A percentile compares a stretch with the other conserved stretches of the same genome.
Conservation (phyloP, 257 asterid species). For the Solanum sparsipilum region DNA sequence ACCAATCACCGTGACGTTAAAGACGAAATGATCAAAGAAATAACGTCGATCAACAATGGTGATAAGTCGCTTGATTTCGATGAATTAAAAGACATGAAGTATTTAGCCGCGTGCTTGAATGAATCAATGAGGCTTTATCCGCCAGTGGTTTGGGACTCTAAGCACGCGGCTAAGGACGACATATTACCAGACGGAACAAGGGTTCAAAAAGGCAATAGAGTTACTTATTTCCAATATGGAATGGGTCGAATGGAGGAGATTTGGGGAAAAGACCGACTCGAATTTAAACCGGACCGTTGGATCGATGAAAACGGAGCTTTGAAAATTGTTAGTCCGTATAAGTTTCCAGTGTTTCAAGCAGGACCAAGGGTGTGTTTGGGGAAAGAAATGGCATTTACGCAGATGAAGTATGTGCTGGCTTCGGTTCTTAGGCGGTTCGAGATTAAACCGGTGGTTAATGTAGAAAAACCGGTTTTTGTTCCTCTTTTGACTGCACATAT, state of each 20-base stretch:
- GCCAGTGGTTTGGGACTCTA: constrained; percentile 75
- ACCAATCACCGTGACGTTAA: neutral
- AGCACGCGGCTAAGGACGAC: constrained; percentile 25
- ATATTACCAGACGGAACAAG: constrained; percentile 64
- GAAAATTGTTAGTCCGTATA: neutral
- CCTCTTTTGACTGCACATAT: constrained; percentile 48
- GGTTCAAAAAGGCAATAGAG: neutral
- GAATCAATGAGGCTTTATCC: constrained; percentile 85
- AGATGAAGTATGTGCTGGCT: constrained; percentile 7
- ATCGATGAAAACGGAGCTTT: neutral
- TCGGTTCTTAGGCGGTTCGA: constrained; percentile 37
- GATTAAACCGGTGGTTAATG: constrained; percentile 16
- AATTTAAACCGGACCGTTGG: constrained; percentile 17
- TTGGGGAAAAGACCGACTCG: constrained; percentile 14
- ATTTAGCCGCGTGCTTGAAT: constrained; percentile 44
- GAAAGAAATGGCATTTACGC: constrained; percentile 10
- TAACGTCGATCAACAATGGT: neutral
- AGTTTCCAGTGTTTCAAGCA: constrained; percentile 8
- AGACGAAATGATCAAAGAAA: neutral
- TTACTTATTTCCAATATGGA: neutral
- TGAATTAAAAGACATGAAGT: constrained; percentile 34
- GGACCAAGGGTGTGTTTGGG: constrained; percentile 19
- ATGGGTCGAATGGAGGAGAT: constrained; percentile 11
- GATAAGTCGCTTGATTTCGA: neutral
- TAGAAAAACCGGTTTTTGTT: constrained; percentile 33